Evolutionary conservation across 176 grass and related monocot genomes (phyloP).

Genomic region (Aegilops umbellulata): DNA sequence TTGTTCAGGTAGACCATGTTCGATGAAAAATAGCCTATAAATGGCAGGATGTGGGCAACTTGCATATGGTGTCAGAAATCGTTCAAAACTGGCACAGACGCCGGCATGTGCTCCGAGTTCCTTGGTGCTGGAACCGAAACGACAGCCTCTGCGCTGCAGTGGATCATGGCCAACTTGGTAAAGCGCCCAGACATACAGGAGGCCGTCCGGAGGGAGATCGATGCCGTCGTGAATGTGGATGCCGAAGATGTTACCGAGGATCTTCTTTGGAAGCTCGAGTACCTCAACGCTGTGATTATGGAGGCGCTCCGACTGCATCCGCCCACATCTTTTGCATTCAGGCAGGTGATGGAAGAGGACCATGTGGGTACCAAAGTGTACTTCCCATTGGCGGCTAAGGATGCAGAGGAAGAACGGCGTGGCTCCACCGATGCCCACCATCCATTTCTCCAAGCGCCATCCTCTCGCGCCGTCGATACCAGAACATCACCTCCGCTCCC

Average conservation of each 20-base stretch:
- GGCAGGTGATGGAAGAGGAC: slow-evolving; percentile 7
- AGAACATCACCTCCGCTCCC: slow-evolving; percentile 22
- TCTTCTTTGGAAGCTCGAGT: background rate
- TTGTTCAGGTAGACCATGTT: too few relatives aligned
- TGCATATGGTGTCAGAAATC: too few relatives aligned
- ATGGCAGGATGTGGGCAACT: too few relatives aligned
- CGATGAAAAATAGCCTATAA: too few relatives aligned
- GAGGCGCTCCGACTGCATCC: slow-evolving; percentile 7
- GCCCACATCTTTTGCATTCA: background rate
- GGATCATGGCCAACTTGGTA: slow-evolving; percentile 23
- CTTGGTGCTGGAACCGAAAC: slow-evolving; percentile 2
- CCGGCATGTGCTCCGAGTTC: background rate
- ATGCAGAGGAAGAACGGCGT: too few relatives aligned
- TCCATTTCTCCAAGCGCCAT: slow-evolving; percentile 1
- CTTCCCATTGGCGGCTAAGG: background rate
- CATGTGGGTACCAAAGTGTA: background rate
- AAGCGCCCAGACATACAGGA: background rate
- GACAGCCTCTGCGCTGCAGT: background rate
- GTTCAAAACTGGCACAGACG: too few relatives aligned
- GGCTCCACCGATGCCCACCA: too few relatives aligned
- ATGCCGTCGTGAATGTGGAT: background rate
- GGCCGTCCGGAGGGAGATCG: background rate
- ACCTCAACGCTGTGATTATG: slow-evolving; percentile 14
- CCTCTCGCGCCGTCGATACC: background rate
- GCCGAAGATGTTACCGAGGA: background rate